Evolutionary conservation across 176 grass and related monocot genomes (phyloP), one percentile per base, ranked within the genome.

Genomic region (Cenchrus americanus): DNA sequence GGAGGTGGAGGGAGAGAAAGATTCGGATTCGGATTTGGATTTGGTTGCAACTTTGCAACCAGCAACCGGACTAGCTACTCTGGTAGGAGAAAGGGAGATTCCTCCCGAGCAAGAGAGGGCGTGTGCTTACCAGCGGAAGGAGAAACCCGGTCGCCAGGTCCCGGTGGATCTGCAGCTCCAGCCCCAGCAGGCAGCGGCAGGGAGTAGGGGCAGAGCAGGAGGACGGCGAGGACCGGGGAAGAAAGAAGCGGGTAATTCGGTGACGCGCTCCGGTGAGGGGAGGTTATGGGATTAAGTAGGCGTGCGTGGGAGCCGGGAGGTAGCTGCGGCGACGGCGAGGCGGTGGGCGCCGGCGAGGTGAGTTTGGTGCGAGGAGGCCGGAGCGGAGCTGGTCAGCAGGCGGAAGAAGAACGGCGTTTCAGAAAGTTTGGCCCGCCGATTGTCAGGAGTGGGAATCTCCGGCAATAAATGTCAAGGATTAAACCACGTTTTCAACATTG

Each of bases 71-170:
- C 4, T 21, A 23, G 12, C 3, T 6, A 17, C 21, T 41, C 21
- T 14, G 30, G 8, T 1, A 7, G 5, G 64, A 42, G 72, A 27
- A 37, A 75, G 17, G 5, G 26, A 24, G 51, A 57, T 22, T 40
- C 47, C 6, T 12, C 19, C 5, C 0, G 11, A 23, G 19, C 18
- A 8, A 41, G 32, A 17, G 46, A 50, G 43, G 10, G 30, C 48
- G 62, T 14, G 52, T 3, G 10, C 64, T 43, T 81, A 81, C 79
- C 79, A 57, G 34, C 79, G 50, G 32, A 41, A 58, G 78, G 78
- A 55, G 37, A 18, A 81, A 26, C 37, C 30, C 30, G 30, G 74
- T 53, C 18, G 17, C 1, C 48, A 80, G 78, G 48, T 68, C 49
- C 32, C 12, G 30, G 63, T 23, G 63, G 78, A 80, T 67, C 47